Conservation (phyloP, 1,284 basidiomycete genomes). For the Agaricales sp. region DNA sequence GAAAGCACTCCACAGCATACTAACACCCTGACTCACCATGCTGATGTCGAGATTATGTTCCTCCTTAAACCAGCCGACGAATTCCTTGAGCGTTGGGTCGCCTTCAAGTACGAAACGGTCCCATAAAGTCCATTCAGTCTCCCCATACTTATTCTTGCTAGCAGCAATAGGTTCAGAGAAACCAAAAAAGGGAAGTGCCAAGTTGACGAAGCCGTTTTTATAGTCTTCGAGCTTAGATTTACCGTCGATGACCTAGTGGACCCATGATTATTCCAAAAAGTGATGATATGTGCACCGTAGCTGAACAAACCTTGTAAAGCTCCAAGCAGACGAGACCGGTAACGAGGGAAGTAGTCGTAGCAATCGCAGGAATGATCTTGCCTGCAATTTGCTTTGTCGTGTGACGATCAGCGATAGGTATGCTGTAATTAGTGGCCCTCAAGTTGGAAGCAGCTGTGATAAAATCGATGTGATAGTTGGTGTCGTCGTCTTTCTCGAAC, state of each 20-base stretch:
- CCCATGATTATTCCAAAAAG: constrained; percentile 6
- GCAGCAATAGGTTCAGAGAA: constrained; percentile 98
- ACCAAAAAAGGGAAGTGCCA: constrained; percentile 97
- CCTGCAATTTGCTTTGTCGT: constrained; percentile 98
- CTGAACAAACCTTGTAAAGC: constrained; percentile 75
- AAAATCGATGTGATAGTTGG: constrained; percentile 98
- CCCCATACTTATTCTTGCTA: constrained; percentile 81
- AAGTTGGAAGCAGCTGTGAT: constrained; percentile 98
- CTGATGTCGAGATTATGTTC: constrained; percentile 84
- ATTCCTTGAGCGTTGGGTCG: constrained; percentile 83
- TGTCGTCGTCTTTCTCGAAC: constrained; percentile 99
- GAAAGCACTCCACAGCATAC: constrained; percentile 96
- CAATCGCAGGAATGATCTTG: constrained; percentile 99
- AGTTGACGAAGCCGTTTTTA: constrained; percentile 98
- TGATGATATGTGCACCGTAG: constrained; percentile 2
- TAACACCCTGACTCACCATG: constrained; percentile 96
- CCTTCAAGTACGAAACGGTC: constrained; percentile 91
- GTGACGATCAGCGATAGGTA: constrained; percentile 83
- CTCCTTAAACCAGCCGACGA: constrained; percentile 79
- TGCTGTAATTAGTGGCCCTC: constrained; percentile 93
- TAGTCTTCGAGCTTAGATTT: constrained; percentile 91
- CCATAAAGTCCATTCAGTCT: constrained; percentile 96
- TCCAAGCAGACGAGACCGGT: constrained; percentile 95
- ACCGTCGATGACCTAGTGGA: constrained; percentile 78
- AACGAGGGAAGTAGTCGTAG: constrained; percentile 93